phyloP scores from a whole-genome alignment of 768 basidiomycete species.

The Pisolithus sp. region DNA sequence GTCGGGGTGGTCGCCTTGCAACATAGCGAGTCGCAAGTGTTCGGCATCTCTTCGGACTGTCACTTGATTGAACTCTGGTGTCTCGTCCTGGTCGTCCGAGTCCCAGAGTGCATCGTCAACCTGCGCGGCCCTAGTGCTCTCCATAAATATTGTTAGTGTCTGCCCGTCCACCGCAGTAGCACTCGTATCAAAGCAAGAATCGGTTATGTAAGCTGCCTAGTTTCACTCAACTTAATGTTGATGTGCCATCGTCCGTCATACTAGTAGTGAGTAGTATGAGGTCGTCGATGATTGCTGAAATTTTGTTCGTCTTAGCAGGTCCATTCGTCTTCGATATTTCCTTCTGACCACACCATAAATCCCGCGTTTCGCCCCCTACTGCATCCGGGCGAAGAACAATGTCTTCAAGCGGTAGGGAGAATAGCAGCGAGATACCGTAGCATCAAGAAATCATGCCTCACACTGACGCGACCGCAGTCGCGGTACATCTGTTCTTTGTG shows the following conservation, averaged over 20 bases:
- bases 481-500: constrained; percentile 78
- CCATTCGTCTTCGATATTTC: constrained; percentile 84
- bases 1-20: constrained; percentile 22
- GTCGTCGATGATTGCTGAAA: constrained; percentile 76
- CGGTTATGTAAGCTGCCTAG: neutral
- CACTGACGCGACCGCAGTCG: constrained; percentile 52
- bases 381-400: constrained; percentile 85
- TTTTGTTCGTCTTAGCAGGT: constrained; percentile 80
- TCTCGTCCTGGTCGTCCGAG: constrained; percentile 42
- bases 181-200: neutral
- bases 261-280: neutral
- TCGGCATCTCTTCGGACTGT: constrained; percentile 57
- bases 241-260: too few relatives aligned
- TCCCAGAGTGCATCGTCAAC: constrained; percentile 67
- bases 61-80: constrained; percentile 51
- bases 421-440: constrained; percentile 72
- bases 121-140: too few relatives aligned
- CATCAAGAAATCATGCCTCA: constrained; percentile 52
- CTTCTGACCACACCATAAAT: constrained; percentile 48
- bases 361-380: constrained; percentile 65
- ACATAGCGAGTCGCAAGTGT: constrained; percentile 34
- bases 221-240: too few relatives aligned
- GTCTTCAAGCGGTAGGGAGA: constrained; percentile 69
- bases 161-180: too few relatives aligned
- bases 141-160: too few relatives aligned